A percentile compares a stretch with the other conserved stretches of the same genome.
phyloP scores from a whole-genome alignment of 2,329 filamentous ascomycete genomes.

The Botryosphaeria agaves region DNA sequence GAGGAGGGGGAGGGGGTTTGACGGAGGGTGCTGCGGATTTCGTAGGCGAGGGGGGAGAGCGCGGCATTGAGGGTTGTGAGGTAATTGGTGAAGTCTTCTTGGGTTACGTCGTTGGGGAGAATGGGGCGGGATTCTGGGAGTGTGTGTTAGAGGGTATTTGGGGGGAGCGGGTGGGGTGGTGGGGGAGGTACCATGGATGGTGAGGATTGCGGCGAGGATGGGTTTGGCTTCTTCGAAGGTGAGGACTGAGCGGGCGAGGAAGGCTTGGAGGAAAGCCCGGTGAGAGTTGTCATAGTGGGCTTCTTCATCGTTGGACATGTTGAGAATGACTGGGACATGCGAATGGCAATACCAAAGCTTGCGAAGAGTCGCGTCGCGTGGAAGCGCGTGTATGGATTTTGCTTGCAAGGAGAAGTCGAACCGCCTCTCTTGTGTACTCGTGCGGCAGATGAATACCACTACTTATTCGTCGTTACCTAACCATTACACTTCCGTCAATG shows the following conservation, averaged over 20 bases:
- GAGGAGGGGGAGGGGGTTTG: conserved; percentile 48
- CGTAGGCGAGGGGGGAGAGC: conserved; percentile 68
- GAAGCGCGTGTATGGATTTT: too few species aligned
- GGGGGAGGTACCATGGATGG: conserved; percentile 29
- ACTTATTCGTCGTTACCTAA: too few species aligned
- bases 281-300: conserved; percentile 46
- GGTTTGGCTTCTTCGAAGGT: conserved; percentile 57
- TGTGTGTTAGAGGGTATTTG: background rate
- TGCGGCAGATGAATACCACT: too few species aligned
- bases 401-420: too few species aligned
- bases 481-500: too few species aligned
- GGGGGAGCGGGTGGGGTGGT: background rate
- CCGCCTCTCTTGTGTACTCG: too few species aligned
- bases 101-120: conserved; percentile 41
- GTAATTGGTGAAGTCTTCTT: conserved; percentile 50
- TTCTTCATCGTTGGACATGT: conserved; percentile 6
- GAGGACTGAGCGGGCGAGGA: conserved; percentile 62
- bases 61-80: conserved; percentile 53
- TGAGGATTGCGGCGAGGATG: conserved; percentile 61
- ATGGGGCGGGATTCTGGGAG: conserved; percentile 27
- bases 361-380: too few species aligned
- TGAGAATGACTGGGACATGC: too few species aligned
- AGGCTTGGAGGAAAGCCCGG: conserved; percentile 78
- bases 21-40: conserved; percentile 59
- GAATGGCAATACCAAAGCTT: too few species aligned